Base-by-base conservation (phyloP, 1,284 basidiomycete species). In the Tetrapyrgos nigripes region DNA sequence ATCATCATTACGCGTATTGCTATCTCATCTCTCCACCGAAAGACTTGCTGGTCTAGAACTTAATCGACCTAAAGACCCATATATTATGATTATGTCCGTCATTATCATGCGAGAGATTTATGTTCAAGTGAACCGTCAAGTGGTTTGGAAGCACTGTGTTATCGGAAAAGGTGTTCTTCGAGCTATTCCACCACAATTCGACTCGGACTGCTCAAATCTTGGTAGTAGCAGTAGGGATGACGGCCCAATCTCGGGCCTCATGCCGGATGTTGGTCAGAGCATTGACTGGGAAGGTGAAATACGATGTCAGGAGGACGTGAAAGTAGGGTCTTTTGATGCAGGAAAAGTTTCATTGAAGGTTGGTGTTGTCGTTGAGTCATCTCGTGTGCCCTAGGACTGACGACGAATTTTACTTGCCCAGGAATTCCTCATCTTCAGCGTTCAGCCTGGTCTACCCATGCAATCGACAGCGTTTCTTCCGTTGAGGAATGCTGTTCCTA, bases 1-100 rank as follows among this genome's bases (percentile, higher is more conserved):
- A 14, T 28, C 62, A 1, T 67, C 66, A 17, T 53, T 71, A 3
- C 64, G 62, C 9, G 58, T 60, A 35, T 64, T 71, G 43, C 46
- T 67, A 19, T 62, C 66, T 24, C 49, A 56, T 24, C 31, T 33
- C 31, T 8, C 9, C 14, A 33, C 31, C 8, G 9, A 14, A 8
- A 8, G 14, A 33, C 31, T 33, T 8, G 31, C 14, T 33, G 31
- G 31, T 8, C 9, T 14, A 8, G 31, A 33, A 14, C 31, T 33
- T 14, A 33, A 33, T 33, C 31, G 31, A 33, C 31, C 31, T 8
- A 33, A 33, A 33, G 31, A 33, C 14, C 31, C 31, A 33, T 14
- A 33, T 14, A 14, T 33, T 14, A 33, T 56, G 24, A 50, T 49
- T 10, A 43, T 64, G 21, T 59, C 57, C 17, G 60, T 67, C 17